Base-by-base conservation (phyloP, 306 rosid species). In the Rubus parviflorus region DNA sequence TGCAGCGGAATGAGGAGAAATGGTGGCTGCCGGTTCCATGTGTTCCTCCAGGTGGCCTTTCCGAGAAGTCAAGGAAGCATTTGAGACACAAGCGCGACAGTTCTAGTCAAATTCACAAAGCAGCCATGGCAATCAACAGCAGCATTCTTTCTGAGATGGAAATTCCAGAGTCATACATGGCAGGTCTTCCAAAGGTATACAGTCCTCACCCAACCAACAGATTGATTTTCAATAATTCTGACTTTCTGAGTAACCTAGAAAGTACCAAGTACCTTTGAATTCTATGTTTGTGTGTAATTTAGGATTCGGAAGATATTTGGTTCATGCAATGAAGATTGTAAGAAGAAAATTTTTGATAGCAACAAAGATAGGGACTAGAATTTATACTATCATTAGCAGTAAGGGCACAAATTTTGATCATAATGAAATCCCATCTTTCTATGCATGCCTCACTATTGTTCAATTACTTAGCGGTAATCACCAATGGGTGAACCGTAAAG, bases 21-120 rank as follows among this genome's bases (percentile, higher is more conserved):
- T 96, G 99, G 99, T 96, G 99, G 99, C 72, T 92, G 75, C 99
- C 99, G 12, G 85, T 91, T 68, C 99, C 99, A 42, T 96, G 98
- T 82, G 90, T 92, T 60, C 83, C 80, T 79, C 56, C 89, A 0
- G 84, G 82, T 17, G 99, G 99, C 70, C 88, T 96, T 66, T 86
- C 96, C 42, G 93, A 87, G 47, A 89, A 89, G 81, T 77, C 96
- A 13, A 84, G 83, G 61, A 96, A 89, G 83, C 94, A 89, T 19
- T 85, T 96, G 79, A 81, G 75, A 72, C 86, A 90, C 80, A 92
- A 87, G 73, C 87, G 97, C 30, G 96, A 96, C 65, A 88, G 93
- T 35, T 88, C 92, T 14, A 92, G 85, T 85, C 99, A 96, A 78
- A 92, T 96, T 77, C 97, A 92, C 81, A 96, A 96, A 86, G 99